phyloP scores from a whole-genome alignment of 768 basidiomycete species.

The Cyclocybe aegerita region DNA sequence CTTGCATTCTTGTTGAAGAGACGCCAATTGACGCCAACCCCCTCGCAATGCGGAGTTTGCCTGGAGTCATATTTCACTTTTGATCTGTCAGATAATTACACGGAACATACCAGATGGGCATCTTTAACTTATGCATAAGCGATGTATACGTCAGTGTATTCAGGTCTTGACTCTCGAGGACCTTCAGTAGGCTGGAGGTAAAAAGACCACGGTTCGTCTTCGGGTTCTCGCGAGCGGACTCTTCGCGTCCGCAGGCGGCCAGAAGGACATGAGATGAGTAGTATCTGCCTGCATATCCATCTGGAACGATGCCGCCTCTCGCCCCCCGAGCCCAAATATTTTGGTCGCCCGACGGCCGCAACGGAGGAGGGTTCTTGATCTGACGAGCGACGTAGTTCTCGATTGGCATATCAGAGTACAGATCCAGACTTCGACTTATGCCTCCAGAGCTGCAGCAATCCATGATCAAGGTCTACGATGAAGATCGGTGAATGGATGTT shows the following conservation, averaged over 20 bases:
- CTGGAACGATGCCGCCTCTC: conserved; percentile 7
- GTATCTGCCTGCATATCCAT: conserved; percentile 23
- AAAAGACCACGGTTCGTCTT: conserved; percentile 27
- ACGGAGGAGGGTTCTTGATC: conserved; percentile 23
- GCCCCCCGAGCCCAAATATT: conserved; percentile 16
- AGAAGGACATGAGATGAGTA: conserved; percentile 39
- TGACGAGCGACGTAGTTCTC: conserved; percentile 18
- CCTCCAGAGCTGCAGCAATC: conserved; percentile 47
- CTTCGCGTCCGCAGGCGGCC: conserved; percentile 38
- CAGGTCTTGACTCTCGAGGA: conserved; percentile 20
- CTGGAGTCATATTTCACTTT: conserved; percentile 10
- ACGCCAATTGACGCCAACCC: conserved; percentile 27
- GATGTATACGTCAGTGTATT: conserved; percentile 29
- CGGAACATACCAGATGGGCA: conserved; percentile 24
- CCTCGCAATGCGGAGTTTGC: conserved; percentile 37
- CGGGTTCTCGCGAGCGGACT: conserved; percentile 31
- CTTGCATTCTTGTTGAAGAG: conserved; percentile 28
- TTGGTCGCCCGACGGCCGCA: conserved; percentile 24
- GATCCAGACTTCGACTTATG: conserved; percentile 22
- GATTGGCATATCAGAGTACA: background rate
- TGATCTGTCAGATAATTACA: background rate
- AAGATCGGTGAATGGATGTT: background rate
- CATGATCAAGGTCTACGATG: conserved; percentile 39
- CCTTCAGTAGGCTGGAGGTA: conserved; percentile 25
- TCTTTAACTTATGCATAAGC: conserved; percentile 29